Evolutionary conservation across 192 early-diverging fungal genomes (phyloP).

Genomic region (Anaeromyces robustus): DNA sequence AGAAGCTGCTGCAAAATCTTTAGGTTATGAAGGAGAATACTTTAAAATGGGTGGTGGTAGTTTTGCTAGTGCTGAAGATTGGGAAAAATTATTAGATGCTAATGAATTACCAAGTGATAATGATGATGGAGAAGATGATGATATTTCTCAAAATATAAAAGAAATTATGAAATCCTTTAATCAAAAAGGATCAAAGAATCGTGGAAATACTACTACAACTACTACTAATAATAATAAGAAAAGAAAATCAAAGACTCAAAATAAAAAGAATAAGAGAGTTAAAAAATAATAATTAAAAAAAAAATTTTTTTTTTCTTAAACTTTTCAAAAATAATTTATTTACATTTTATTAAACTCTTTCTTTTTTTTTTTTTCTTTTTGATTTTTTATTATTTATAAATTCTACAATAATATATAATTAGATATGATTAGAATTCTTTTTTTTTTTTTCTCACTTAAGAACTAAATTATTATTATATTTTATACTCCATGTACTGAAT

Average conservation of each 20-base stretch:
- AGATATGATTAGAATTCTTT: no score
- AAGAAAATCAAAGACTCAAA: not conserved
- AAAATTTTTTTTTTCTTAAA: no score
- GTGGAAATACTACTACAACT: no score
- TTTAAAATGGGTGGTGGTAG: not conserved
- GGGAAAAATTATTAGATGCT: not conserved
- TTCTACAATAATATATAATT: no score
- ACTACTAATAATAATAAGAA: not conserved
- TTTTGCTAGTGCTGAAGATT: not conserved
- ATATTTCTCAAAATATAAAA: not conserved
- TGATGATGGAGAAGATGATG: not conserved
- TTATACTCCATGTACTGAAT: no score
- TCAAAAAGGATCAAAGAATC: not conserved
- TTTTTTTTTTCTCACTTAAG: no score
- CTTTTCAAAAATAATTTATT: no score
- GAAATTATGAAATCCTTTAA: not conserved
- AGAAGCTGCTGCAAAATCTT: not conserved
- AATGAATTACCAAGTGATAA: not conserved
- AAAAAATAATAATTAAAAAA: not conserved
- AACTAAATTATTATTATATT: no score
- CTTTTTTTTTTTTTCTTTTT: slow-evolving; percentile 4
- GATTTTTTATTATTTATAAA: no score
- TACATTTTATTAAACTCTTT: not conserved
- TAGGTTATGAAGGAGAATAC: not conserved
- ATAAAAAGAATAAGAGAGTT: not conserved